Evolutionary conservation across 2,329 filamentous ascomycete genomes (phyloP), one percentile per base, ranked within the genome.

Genomic region (Phyllosticta citrichinensis): DNA sequence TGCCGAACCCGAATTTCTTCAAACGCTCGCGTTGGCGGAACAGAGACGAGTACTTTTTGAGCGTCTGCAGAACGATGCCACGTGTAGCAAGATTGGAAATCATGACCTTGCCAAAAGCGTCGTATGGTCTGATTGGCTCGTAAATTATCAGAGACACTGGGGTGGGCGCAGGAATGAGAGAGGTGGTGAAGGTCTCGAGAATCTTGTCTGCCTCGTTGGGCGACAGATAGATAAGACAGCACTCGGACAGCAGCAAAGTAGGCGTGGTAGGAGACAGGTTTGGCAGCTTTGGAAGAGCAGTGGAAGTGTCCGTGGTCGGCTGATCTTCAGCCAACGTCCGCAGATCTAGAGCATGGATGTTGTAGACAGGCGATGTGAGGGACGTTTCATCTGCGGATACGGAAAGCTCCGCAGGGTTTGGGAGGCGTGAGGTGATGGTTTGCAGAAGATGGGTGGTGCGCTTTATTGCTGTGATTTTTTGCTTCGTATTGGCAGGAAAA

Each of bases 71-170:
- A 24, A 84, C 81, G 58, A 99, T 96, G 5, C 87, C 86, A 19
- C 94, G 83, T 2, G 88, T 82, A 0, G 88, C 88, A 0, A 99
- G 83, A 69, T 99, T 99, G 1, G 88, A 84, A 0, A 93, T 84
- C 94, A 99, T 99, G 65, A 91, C 92, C 66, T 84, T 83, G 3
- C 94, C 94, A 68, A 99, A 99, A 4, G 91, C 77, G 70, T 97
- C 92, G 64, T 88, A 77, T 0, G 92, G 89, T 2, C 85, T 82
- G 62, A 96, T 88, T 0, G 94, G 93, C 71, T 99, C 94, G 77
- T 99, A 99, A 25, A 97, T 74, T 50, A 96, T 76, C 2, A 95
- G 75, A 0, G 80, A 84, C 0, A 85, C 68, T 0, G 73, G 81
- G 67, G 64, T 85, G 60, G 71, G 76, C 19, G 74, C 56, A 70